Evolutionary conservation across 495 filamentous ascomycete species (phyloP).

Genomic region (Bacidia gigantensis): DNA sequence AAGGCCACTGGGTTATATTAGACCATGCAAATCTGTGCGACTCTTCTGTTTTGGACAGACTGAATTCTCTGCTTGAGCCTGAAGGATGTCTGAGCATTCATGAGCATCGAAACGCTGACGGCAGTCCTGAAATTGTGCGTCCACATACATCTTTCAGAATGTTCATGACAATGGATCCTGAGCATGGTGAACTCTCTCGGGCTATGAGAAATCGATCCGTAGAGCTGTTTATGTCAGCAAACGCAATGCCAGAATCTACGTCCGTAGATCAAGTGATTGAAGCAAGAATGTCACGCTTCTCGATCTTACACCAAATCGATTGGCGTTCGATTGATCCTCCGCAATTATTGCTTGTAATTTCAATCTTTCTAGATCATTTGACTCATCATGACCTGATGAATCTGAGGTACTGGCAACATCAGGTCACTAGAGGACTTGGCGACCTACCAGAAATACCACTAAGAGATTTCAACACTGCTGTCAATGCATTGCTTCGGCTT

Average conservation of each 20-base stretch:
- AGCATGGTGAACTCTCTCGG: constrained; percentile 83
- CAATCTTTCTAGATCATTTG: constrained; percentile 42
- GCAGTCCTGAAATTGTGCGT: constrained; percentile 61
- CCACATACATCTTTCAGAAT: constrained; percentile 83
- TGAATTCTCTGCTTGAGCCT: constrained; percentile 90
- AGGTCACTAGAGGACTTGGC: constrained; percentile 11
- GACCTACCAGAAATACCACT: constrained; percentile 1
- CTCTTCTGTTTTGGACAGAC: constrained; percentile 80
- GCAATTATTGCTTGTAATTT: constrained; percentile 19
- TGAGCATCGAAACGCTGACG: constrained; percentile 73
- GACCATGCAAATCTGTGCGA: constrained; percentile 97
- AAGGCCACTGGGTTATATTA: constrained; percentile 83
- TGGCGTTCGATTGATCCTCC: constrained; percentile 12
- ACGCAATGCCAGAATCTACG: constrained; percentile 11
- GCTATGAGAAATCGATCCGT: constrained; percentile 94
- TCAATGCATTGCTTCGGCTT: background rate
- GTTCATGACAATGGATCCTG: constrained; percentile 88
- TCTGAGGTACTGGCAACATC: constrained; percentile 6
- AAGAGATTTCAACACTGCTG: constrained; percentile 2
- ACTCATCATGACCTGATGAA: constrained; percentile 31
- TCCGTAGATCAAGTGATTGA: constrained; percentile 27
- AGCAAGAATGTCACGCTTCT: constrained; percentile 38
- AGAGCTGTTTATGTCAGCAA: constrained; percentile 61
- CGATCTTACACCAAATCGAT: constrained; percentile 29
- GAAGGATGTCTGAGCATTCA: constrained; percentile 80